Base-by-base conservation (phyloP, 2,329 filamentous ascomycete genomes). In the Colletotrichum tamarilloi region DNA sequence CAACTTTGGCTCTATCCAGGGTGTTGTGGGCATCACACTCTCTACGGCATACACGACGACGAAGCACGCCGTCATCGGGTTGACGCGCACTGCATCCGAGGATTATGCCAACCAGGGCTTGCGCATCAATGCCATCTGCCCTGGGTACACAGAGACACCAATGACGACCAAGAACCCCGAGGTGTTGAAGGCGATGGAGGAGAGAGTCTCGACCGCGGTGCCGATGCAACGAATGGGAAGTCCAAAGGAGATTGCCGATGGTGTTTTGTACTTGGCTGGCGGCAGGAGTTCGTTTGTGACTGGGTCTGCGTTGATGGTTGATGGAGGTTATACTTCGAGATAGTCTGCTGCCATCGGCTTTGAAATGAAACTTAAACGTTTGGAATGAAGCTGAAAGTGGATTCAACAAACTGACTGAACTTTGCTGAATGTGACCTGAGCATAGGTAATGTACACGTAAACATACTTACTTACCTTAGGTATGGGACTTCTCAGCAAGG, bases 31-130 rank as follows among this genome's bases (percentile, higher is more conserved):
- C 7, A 75, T 75, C 22, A 62, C 60, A 3, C 30, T 68, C 5
- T 72, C 68, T 9, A 67, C 64, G 28, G 60, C 68, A 4, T 74
- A 74, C 62, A 69, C 64, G 7, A 67, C 73, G 14, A 68, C 66
- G 7, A 75, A 75, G 59, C 70, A 73, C 35, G 73, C 73, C 5
- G 52, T 68, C 14, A 63, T 68, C 7, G 65, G 59, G 5, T 65
- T 49, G 42, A 49, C 42, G 16, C 42, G 42, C 42, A 49, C 42
- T n/a, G 83, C 83, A 0, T 83, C 83, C 0, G 82, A 85, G 62
- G 84, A 85, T 62, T 85, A 85, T 72, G 83, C 84, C 0, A 80
- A 80, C 2, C 75, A 82, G 1, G 84, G 85, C 2, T 68, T 85
- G 3, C 79, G 83, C 5, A 79, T 85, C 38, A 84, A 85, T 56